Percentiles rank a stretch among this genome's conserved stretches.
These are phyloP conservation scores for Metschnikowia aberdeeniae DNA, from an alignment of 805 yeast genomes.

Conservation along the genomic window DNA sequence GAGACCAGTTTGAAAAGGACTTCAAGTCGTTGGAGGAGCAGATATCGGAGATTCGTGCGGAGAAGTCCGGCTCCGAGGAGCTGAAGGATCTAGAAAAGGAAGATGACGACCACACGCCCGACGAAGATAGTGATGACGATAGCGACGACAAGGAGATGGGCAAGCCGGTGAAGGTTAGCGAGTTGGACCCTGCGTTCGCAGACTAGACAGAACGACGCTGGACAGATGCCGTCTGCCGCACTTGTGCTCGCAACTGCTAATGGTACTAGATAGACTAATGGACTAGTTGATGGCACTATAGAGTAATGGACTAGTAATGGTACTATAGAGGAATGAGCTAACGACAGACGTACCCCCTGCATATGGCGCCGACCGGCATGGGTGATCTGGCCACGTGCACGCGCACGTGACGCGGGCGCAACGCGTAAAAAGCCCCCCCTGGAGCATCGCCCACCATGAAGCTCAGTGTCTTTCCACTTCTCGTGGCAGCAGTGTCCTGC, in stretches of 20 bases:
- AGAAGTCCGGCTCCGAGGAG: slow-evolving; percentile 2
- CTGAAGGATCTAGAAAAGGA: slow-evolving; percentile 6
- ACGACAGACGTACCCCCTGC: too few species aligned
- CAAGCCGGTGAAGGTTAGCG: slow-evolving; percentile 9
- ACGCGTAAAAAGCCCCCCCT: background rate
- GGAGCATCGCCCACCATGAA: slow-evolving; percentile 1
- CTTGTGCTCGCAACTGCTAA: too few species aligned
- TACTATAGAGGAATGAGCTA: too few species aligned
- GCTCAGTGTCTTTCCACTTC: slow-evolving; percentile 5
- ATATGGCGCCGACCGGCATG: too few species aligned
- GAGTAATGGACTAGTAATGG: too few species aligned
- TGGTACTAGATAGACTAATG: too few species aligned
- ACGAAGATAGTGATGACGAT: slow-evolving; percentile 9
- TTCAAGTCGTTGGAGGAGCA: slow-evolving; percentile 13
- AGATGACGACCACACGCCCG: slow-evolving; percentile 7
- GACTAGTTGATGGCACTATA: too few species aligned
- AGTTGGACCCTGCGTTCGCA: slow-evolving; percentile 24
- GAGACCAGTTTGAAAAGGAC: slow-evolving; percentile 16
- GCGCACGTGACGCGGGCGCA: background rate
- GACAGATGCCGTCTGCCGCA: background rate
- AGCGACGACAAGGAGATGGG: slow-evolving; percentile 7
- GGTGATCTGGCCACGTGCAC: too few species aligned
- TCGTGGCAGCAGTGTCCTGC: slow-evolving; percentile 17
- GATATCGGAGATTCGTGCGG: slow-evolving; percentile 9
- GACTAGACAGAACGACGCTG: slow-evolving; percentile 7